Evolutionary conservation across 805 yeast species (phyloP).

Genomic region (Yarrowia divulgata): DNA sequence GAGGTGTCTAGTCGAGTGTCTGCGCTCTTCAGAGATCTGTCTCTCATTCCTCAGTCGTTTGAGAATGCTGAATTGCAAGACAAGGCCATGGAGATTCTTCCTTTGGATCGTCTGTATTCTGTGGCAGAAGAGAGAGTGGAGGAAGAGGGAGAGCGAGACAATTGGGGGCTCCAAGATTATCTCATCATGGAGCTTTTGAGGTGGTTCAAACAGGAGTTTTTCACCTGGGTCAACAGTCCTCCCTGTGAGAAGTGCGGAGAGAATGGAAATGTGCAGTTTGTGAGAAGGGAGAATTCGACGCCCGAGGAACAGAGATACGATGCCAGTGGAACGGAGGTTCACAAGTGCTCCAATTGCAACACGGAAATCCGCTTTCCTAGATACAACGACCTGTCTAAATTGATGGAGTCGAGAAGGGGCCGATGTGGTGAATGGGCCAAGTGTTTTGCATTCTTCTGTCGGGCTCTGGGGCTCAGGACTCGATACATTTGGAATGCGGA

Average conservation of each 20-base stretch:
- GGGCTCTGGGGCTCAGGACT: slow-evolving; percentile 68
- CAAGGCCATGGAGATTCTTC: slow-evolving; percentile 66
- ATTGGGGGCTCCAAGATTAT: slow-evolving; percentile 61
- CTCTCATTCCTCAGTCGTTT: slow-evolving; percentile 50
- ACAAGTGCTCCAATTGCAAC: slow-evolving; percentile 64
- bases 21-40: slow-evolving; percentile 6
- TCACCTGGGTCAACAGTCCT: slow-evolving; percentile 82
- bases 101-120: slow-evolving; percentile 63
- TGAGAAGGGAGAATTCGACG: slow-evolving; percentile 56
- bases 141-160: slow-evolving; percentile 46
- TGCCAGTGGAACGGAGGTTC: slow-evolving; percentile 69
- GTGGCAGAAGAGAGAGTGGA: slow-evolving; percentile 63
- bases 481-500: slow-evolving; percentile 88
- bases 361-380: slow-evolving; percentile 69
- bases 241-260: slow-evolving; percentile 62
- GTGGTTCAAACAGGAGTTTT: slow-evolving; percentile 82
- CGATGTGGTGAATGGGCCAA: slow-evolving; percentile 95
- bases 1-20: slow-evolving; percentile 19
- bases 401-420: slow-evolving; percentile 71
- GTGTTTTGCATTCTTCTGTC: slow-evolving; percentile 73
- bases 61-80: slow-evolving; percentile 58
- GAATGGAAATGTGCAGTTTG: slow-evolving; percentile 51
- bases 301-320: slow-evolving; percentile 56
- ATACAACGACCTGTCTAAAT: slow-evolving; percentile 68
- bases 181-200: slow-evolving; percentile 62